A percentile compares a stretch with the other conserved stretches of the same genome.
phyloP scores from a whole-genome alignment of 805 yeast genomes.

The Lipomyces yamanashiensis region DNA sequence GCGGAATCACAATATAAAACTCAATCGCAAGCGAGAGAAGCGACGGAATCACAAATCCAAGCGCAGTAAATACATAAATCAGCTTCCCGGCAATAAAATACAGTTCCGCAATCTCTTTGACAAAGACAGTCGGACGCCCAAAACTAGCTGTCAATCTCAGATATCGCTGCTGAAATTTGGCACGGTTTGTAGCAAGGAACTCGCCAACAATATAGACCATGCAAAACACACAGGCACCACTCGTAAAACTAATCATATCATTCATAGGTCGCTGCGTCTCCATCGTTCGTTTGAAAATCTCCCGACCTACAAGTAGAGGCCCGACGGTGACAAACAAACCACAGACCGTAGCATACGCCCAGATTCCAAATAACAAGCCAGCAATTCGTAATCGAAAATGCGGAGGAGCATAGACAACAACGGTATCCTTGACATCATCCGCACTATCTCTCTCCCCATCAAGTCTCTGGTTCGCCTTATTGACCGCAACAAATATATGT shows the following conservation, averaged over 20 bases:
- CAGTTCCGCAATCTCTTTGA: constrained; percentile 18
- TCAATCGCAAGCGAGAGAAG: constrained; percentile 32
- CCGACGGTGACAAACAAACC: constrained; percentile 37
- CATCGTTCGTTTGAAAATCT: constrained; percentile 17
- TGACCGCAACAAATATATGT: constrained; percentile 78
- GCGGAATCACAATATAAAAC: constrained; percentile 30
- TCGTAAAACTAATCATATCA: constrained; percentile 37
- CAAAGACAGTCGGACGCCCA: not conserved
- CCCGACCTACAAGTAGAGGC: constrained; percentile 43
- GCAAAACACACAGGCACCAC: constrained; percentile 38
- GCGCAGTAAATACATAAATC: constrained; percentile 1
- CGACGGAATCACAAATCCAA: constrained; percentile 29
- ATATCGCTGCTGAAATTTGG: constrained; percentile 1
- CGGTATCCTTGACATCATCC: constrained; percentile 50
- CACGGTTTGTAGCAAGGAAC: constrained; percentile 10
- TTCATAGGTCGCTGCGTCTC: constrained; percentile 28
- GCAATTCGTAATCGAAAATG: constrained; percentile 64
- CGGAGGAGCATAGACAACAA: constrained; percentile 88
- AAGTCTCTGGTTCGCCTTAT: constrained; percentile 71
- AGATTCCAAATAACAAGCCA: constrained; percentile 52
- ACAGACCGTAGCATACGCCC: constrained; percentile 49
- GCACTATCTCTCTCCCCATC: constrained; percentile 48
- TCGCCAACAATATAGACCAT: constrained; percentile 6
- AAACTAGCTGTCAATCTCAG: not conserved
- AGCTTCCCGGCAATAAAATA: not conserved